These are phyloP conservation scores for Hypoxylon rubiginosum DNA, from an alignment of 2,329 filamentous ascomycete species.

Conservation along the genomic window DNA sequence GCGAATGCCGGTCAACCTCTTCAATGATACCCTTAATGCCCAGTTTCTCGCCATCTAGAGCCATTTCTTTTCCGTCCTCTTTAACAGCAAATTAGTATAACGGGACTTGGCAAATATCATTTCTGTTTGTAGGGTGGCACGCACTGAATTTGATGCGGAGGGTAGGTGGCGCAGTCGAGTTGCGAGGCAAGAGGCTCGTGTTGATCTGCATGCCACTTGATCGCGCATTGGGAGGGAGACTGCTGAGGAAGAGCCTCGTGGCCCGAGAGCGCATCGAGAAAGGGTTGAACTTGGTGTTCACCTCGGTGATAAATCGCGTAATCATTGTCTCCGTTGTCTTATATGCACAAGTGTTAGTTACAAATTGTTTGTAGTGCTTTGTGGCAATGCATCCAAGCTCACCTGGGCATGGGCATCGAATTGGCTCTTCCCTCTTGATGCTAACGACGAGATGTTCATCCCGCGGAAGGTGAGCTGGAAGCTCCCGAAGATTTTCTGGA, in stretches of 20 bases:
- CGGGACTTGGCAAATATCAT: background rate
- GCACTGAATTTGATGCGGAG: constrained; percentile 89
- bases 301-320: constrained; percentile 86
- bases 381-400: background rate
- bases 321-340: constrained; percentile 71
- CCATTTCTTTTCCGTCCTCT: constrained; percentile 96
- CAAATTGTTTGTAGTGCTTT: background rate
- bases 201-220: constrained; percentile 80
- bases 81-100: constrained; percentile 45
- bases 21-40: constrained; percentile 88
- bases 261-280: constrained; percentile 85
- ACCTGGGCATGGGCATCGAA: constrained; percentile 23
- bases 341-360: background rate
- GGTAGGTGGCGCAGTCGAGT: constrained; percentile 75
- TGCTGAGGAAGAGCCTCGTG: constrained; percentile 87
- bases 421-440: constrained; percentile 14
- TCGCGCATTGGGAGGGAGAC: constrained; percentile 84
- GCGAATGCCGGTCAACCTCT: constrained; percentile 91
- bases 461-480: background rate
- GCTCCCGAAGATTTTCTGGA: constrained; percentile 36
- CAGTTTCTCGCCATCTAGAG: constrained; percentile 82
- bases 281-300: constrained; percentile 92
- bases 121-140: constrained; percentile 47
- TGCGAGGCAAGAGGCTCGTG: constrained; percentile 79
- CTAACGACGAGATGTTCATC: constrained; percentile 6